These are phyloP conservation scores for Jatropha multifida DNA, from an alignment of 441 rosid genomes.

Conservation along the genomic window DNA sequence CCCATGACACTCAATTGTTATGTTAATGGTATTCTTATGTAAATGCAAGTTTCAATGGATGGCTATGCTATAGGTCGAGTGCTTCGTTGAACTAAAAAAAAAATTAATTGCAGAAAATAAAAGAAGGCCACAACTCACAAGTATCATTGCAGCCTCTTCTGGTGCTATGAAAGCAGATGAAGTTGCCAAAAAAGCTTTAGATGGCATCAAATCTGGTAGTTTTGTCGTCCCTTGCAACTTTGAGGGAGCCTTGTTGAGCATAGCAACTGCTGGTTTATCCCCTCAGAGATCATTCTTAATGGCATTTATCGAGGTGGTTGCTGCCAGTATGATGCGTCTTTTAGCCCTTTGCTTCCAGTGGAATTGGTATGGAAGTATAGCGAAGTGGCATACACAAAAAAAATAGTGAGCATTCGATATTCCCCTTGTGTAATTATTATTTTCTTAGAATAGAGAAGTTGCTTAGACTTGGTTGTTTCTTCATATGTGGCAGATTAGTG, in stretches of 20 bases:
- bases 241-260: constrained; percentile 64
- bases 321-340: constrained; percentile 50
- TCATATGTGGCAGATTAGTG: neutral
- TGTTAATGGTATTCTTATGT: neutral
- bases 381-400: constrained; percentile 51
- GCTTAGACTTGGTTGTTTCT: too few species aligned
- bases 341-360: constrained; percentile 67
- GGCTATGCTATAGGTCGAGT: neutral
- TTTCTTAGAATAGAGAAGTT: neutral
- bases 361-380: constrained; percentile 76
- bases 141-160: constrained; percentile 63
- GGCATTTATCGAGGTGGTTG: constrained; percentile 76
- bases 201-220: constrained; percentile 70
- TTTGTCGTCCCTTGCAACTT: constrained; percentile 76
- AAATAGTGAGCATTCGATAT: constrained; percentile 25
- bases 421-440: neutral
- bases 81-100: neutral
- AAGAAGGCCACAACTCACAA: constrained; percentile 64
- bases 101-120: constrained; percentile 53
- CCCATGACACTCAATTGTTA: neutral
- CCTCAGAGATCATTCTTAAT: constrained; percentile 75
- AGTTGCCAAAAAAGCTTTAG: constrained; percentile 71
- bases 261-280: constrained; percentile 76
- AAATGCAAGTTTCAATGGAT: neutral
- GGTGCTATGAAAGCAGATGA: constrained; percentile 75